Percentiles rank a stretch among this genome's conserved stretches.
Evolutionary conservation across 129 eudicot species (phyloP).

Genomic region (Ambrosia artemisiifolia): DNA sequence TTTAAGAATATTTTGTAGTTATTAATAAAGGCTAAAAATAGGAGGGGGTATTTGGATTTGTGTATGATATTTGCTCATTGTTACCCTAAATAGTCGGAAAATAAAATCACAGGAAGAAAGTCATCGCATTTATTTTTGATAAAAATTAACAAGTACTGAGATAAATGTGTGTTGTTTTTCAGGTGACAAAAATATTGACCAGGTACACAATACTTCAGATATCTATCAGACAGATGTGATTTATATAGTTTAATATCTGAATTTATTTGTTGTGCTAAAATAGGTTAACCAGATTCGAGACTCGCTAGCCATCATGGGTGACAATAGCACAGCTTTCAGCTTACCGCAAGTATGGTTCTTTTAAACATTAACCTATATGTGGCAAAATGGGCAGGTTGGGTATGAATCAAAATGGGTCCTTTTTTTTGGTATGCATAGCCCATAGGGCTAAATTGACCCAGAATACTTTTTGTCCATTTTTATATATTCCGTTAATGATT

Average conservation of each 20-base stretch:
- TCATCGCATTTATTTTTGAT: not conserved
- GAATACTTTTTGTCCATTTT: not conserved
- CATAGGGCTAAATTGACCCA: not conserved
- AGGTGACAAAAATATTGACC: constrained; percentile 91
- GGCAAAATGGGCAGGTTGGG: not conserved
- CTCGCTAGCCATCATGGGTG: constrained; percentile 91
- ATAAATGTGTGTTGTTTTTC: constrained; percentile 20
- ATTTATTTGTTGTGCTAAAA: not conserved
- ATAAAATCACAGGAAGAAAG: not conserved
- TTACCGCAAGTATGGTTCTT: constrained; percentile 70
- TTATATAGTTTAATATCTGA: constrained; percentile 7
- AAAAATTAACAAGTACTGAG: no score
- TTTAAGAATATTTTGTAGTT: no score
- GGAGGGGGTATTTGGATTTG: not conserved
- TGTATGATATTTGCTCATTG: not conserved
- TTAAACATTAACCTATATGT: not conserved
- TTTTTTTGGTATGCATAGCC: not conserved
- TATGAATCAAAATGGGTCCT: not conserved
- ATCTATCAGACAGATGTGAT: not conserved
- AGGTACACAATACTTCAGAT: constrained; percentile 45
- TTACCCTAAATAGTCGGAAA: not conserved
- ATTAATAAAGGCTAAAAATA: not conserved
- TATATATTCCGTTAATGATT: no score
- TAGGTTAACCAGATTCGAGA: constrained; percentile 98
- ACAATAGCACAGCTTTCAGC: constrained; percentile 97